Percentiles rank a stretch among this genome's conserved stretches.
phyloP scores from a whole-genome alignment of 495 filamentous ascomycete genomes.

The Trichoderma reesei region DNA sequence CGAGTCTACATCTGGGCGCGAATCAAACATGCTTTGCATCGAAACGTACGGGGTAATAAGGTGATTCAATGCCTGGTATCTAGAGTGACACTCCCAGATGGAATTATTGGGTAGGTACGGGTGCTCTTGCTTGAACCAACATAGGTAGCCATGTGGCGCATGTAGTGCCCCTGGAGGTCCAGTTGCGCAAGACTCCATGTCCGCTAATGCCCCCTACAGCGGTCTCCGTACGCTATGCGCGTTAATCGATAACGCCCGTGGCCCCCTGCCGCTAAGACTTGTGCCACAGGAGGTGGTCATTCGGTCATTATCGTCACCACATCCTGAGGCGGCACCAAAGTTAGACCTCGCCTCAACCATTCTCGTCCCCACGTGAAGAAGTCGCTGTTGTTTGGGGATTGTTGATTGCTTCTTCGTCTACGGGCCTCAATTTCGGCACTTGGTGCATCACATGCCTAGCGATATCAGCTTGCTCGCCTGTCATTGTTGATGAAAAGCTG shows the following conservation, averaged over 20 bases:
- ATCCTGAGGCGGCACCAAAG: neutral
- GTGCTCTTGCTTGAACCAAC: too few relatives aligned
- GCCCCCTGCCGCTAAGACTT: neutral
- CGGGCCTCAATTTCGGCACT: neutral
- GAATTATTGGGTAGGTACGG: too few relatives aligned
- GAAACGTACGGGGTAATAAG: too few relatives aligned
- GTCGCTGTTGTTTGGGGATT: neutral
- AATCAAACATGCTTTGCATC: too few relatives aligned
- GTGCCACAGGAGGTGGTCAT: neutral
- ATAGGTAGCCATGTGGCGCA: too few relatives aligned
- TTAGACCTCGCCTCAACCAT: neutral
- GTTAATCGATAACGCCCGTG: neutral
- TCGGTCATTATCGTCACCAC: constrained; percentile 3
- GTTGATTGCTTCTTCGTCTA: neutral
- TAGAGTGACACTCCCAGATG: too few relatives aligned
- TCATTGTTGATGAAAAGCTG: neutral
- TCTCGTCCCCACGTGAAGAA: neutral
- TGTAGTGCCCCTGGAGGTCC: neutral
- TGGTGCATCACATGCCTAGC: neutral
- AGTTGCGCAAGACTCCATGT: neutral
- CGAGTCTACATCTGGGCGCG: too few relatives aligned
- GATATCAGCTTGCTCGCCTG: neutral
- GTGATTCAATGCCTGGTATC: too few relatives aligned
- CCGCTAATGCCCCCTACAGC: neutral
- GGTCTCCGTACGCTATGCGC: neutral